Conservation (phyloP, 1,284 basidiomycete species). For the Rhodotorula sp. region DNA sequence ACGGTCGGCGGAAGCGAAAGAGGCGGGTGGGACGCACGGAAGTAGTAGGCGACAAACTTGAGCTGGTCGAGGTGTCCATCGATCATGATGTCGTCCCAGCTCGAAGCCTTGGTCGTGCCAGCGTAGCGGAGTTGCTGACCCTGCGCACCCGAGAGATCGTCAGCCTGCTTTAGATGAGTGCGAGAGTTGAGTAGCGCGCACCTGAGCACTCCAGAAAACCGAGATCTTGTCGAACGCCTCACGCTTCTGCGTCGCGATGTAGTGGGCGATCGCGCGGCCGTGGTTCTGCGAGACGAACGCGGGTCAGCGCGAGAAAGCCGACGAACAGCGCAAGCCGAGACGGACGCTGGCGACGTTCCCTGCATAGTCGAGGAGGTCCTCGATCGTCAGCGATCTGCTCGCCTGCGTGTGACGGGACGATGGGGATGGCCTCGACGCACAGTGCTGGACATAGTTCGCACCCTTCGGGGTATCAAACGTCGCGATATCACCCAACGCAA, state of each 20-base stretch:
- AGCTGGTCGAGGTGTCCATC: constrained; percentile 73
- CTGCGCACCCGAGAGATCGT: constrained; percentile 70
- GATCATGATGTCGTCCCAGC: constrained; percentile 66
- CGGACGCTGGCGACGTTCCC: constrained; percentile 9
- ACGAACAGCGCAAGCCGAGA: background rate
- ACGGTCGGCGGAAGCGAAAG: constrained; percentile 69
- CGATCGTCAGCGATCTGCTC: too few species aligned
- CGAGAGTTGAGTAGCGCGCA: too few species aligned
- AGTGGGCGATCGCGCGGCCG: constrained; percentile 76
- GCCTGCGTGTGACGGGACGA: background rate
- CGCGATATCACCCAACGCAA: constrained; percentile 88
- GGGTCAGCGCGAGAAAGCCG: too few species aligned
- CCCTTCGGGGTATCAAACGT: constrained; percentile 50
- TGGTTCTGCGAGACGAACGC: constrained; percentile 58
- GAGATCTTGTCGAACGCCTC: constrained; percentile 71
- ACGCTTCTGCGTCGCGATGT: constrained; percentile 58
- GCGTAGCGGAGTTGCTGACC: constrained; percentile 79
- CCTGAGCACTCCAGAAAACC: constrained; percentile 48
- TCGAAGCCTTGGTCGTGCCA: constrained; percentile 54
- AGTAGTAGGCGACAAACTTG: constrained; percentile 88
- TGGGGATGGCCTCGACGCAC: constrained; percentile 45
- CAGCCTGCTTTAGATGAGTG: too few species aligned
- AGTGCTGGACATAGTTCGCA: constrained; percentile 76
- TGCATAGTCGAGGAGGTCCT: background rate
- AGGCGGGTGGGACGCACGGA: constrained; percentile 50